Evolutionary conservation across 345 rosid species (phyloP), one percentile per base, ranked within the genome.

Genomic region (Mercurialis annua): DNA sequence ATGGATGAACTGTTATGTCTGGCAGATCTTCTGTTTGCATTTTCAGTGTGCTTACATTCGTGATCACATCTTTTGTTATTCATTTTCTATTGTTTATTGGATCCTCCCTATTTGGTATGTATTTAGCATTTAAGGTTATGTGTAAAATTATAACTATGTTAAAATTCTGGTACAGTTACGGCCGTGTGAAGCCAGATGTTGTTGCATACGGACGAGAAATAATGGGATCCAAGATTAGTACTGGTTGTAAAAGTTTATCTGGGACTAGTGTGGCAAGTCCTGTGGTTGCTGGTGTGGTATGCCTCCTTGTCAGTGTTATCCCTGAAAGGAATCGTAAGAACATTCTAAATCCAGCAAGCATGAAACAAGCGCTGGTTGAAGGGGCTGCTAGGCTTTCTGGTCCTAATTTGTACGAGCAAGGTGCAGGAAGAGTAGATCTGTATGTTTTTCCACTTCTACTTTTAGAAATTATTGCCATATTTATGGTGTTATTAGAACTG

Each of bases 231-330:
- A 93, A 93, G 80, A 93, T 93, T 62, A 93, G 92, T 71, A 85
- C 97, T 53, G 98, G 97, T 26, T 93, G 98, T 80, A 90, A 89
- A 85, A 89, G 96, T 77, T 85, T 93, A 77, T 93, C 98, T 40
- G 98, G 98, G 56, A 93, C 98, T 70, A 93, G 98, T 52, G 97
- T 90, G 70, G 98, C 97, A 23, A 93, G 98, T 79, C 98, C 98
- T 78, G 98, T 93, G 67, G 98, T 94, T 76, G 99, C 99, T 77
- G 99, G 99, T 76, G 90, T 86, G 53, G 97, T 94, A 23, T 94
- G 99, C 79, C 84, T 94, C 56, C 97, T 94, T 69, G 90, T 86
- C 61, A 94, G 99, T 83, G 73, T 87, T 66, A 78, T 91, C 77
- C 97, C 97, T 31, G 90, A 87, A 81, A 68, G 67, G 55, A 77